These are phyloP conservation scores for Mycena indigotica DNA, from an alignment of 768 basidiomycete genomes.

Conservation along the genomic window DNA sequence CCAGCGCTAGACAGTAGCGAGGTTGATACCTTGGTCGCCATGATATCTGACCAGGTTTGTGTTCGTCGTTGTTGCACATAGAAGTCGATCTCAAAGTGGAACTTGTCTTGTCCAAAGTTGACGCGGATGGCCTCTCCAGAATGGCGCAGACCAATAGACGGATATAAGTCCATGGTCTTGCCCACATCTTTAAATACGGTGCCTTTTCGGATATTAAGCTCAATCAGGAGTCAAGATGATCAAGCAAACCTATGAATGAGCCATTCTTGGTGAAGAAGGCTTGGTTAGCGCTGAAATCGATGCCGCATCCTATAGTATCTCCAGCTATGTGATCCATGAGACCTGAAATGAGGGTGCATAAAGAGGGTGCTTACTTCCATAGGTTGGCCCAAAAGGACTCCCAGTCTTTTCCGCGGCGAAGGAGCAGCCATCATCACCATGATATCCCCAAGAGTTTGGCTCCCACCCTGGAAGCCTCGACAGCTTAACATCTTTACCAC, in stretches of 20 bases:
- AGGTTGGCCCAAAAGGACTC: slow-evolving; percentile 73
- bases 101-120: slow-evolving; percentile 87
- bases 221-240: slow-evolving; percentile 4
- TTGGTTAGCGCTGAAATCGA: slow-evolving; percentile 80
- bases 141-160: slow-evolving; percentile 87
- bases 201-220: slow-evolving; percentile 40
- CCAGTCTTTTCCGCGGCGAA: slow-evolving; percentile 77
- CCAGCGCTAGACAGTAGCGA: slow-evolving; percentile 31
- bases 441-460: slow-evolving; percentile 85
- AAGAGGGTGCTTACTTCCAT: slow-evolving; percentile 61
- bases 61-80: slow-evolving; percentile 75
- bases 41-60: slow-evolving; percentile 66
- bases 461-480: slow-evolving; percentile 87
- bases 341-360: slow-evolving; percentile 6
- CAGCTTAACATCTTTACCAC: slow-evolving; percentile 62
- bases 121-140: slow-evolving; percentile 74
- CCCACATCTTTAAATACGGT: slow-evolving; percentile 74
- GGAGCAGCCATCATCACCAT: slow-evolving; percentile 84
- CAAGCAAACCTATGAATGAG: slow-evolving; percentile 57
- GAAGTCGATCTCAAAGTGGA: slow-evolving; percentile 88
- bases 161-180: slow-evolving; percentile 68
- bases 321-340: slow-evolving; percentile 53
- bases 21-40: slow-evolving; percentile 54
- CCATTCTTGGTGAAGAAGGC: slow-evolving; percentile 94
- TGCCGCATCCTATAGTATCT: slow-evolving; percentile 89